A percentile compares a stretch with the other conserved stretches of the same genome.
Conservation (phyloP, 1,284 basidiomycete genomes). For the Xerocomus amazonicus region DNA sequence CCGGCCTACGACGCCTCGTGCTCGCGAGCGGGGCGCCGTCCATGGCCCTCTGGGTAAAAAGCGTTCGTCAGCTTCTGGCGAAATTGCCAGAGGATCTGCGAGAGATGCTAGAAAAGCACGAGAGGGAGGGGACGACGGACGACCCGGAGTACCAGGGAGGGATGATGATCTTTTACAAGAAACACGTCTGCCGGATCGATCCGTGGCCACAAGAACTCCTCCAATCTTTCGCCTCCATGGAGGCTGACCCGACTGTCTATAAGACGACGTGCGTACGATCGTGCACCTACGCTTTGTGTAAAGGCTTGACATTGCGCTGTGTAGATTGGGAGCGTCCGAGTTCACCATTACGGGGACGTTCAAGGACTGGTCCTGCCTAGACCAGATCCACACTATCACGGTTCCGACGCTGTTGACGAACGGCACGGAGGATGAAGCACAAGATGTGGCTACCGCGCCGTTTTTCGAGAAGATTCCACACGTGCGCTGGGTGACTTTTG, state of each 20-base stretch:
- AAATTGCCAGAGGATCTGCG: constrained; percentile 22
- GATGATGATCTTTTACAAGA: constrained; percentile 22
- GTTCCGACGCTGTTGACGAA: constrained; percentile 35
- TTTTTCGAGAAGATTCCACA: constrained; percentile 32
- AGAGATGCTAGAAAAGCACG: constrained; percentile 23
- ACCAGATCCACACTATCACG: constrained; percentile 30
- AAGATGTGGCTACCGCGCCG: constrained; percentile 27
- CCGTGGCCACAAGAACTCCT: constrained; percentile 19
- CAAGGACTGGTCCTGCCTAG: constrained; percentile 32
- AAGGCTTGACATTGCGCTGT: background rate
- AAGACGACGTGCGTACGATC: constrained; percentile 15
- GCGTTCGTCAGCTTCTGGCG: constrained; percentile 8
- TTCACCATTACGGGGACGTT: constrained; percentile 31
- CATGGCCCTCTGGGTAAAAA: constrained; percentile 23
- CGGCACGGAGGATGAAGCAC: constrained; percentile 32
- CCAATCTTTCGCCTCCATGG: constrained; percentile 12
- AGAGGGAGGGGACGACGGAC: constrained; percentile 15
- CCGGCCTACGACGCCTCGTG: constrained; percentile 41
- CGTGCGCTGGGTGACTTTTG: constrained; percentile 35
- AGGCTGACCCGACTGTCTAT: constrained; percentile 16
- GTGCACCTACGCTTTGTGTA: background rate
- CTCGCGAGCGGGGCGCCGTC: constrained; percentile 28
- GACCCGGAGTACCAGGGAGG: constrained; percentile 24
- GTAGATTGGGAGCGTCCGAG: constrained; percentile 35
- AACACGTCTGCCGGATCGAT: constrained; percentile 16